A percentile compares a stretch with the other conserved stretches of the same genome.
Evolutionary conservation across 1,284 basidiomycete genomes (phyloP).

Genomic region (Melampsora larici-populina): DNA sequence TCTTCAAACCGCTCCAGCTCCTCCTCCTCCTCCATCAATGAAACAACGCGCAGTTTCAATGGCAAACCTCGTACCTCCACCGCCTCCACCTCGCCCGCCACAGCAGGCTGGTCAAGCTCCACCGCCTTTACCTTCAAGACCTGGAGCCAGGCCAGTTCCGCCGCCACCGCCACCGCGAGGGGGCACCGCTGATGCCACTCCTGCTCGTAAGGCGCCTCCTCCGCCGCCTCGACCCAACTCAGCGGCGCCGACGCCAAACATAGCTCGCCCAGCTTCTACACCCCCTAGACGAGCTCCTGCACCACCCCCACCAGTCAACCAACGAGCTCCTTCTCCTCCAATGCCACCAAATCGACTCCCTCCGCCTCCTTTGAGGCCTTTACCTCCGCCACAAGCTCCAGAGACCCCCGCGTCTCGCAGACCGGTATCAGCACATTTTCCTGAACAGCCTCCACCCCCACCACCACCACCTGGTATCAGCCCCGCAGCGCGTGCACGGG

Average conservation of each 20-base stretch:
- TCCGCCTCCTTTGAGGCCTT: constrained; percentile 39
- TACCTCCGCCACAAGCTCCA: background rate
- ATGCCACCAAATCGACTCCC: constrained; percentile 26
- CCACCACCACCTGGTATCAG: constrained; percentile 7
- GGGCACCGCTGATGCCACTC: background rate
- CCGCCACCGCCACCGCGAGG: background rate
- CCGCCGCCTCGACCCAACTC: constrained; percentile 36
- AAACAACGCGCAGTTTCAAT: constrained; percentile 12
- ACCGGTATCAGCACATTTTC: constrained; percentile 29
- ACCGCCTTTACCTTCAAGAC: constrained; percentile 39
- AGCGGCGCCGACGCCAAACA: constrained; percentile 20
- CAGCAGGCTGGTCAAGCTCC: constrained; percentile 15
- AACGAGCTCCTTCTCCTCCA: constrained; percentile 5
- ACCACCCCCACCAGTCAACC: constrained; percentile 30
- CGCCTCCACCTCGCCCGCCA: constrained; percentile 35
- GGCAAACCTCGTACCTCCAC: constrained; percentile 15
- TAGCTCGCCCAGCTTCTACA: constrained; percentile 29
- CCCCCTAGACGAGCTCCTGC: constrained; percentile 38
- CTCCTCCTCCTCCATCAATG: background rate
- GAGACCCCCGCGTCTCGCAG: constrained; percentile 29
- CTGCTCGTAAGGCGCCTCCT: constrained; percentile 32
- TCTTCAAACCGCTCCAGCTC: background rate
- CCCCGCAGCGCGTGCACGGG: constrained; percentile 17
- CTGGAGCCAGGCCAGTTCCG: background rate
- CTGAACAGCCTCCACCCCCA: constrained; percentile 34